phyloP scores from a whole-genome alignment of 495 filamentous ascomycete species.

The Aspergillus avenaceus region DNA sequence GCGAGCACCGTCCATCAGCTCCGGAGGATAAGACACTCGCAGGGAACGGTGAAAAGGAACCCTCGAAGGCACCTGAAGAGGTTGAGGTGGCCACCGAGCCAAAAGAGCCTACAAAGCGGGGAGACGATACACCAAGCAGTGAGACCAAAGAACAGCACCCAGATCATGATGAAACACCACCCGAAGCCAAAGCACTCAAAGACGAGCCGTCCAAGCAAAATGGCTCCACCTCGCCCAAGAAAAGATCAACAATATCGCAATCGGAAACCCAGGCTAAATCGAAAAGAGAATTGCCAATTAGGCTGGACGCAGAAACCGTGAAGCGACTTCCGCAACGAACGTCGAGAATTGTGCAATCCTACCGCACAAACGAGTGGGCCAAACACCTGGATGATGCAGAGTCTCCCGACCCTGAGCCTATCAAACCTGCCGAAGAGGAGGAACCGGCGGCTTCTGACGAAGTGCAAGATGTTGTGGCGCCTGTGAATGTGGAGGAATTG shows the following conservation, averaged over 20 bases:
- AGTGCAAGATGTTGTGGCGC: constrained; percentile 49
- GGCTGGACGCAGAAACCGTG: constrained; percentile 30
- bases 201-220: not conserved
- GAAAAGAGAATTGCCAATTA: constrained; percentile 23
- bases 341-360: constrained; percentile 72
- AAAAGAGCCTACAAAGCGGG: not conserved
- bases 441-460: constrained; percentile 18
- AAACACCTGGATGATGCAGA: constrained; percentile 83
- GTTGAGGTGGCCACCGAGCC: not conserved
- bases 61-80: not conserved
- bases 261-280: constrained; percentile 2
- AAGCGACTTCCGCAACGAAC: constrained; percentile 37
- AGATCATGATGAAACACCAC: not conserved
- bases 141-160: not conserved
- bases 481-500: constrained; percentile 61
- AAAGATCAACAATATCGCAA: not conserved
- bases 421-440: constrained; percentile 42
- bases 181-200: not conserved
- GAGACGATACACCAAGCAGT: not conserved
- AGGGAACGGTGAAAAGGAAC: not conserved
- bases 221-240: not conserved
- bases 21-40: not conserved
- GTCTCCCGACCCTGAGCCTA: constrained; percentile 62
- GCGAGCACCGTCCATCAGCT: not conserved
- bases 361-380: constrained; percentile 94